Base-by-base conservation (phyloP, 805 yeast species). In the Cyberlindnera xylosilytica region DNA sequence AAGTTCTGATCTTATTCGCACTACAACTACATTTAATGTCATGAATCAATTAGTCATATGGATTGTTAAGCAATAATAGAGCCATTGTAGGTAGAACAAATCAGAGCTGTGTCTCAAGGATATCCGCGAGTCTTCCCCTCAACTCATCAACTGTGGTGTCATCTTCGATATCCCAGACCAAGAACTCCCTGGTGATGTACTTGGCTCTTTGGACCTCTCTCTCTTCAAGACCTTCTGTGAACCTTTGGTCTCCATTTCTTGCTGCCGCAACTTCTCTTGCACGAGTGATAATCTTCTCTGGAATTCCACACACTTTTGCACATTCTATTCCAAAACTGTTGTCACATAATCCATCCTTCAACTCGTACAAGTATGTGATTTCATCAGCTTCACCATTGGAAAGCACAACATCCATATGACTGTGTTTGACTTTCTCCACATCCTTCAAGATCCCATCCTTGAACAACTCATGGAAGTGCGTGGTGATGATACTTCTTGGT, bases 401-500 rank as follows among this genome's bases (percentile, higher is more conserved):
- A 10, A 62, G 46, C 7, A 60, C 18, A 4, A 69, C 57, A 31
- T 66, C 64, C 54, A 71, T 68, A 20, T 62, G 63, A 50, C 59
- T 63, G 44, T 63, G 66, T n/a, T 48, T 51, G 2, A 66, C 50
- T 1, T 57, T 58, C 1, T 47, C 39, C 10, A 48, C 36, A 0
- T 41, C 41, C 1, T 58, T 30, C 4, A 68, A 32, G 0, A 63
- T 33, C 2, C 57, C 51, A 1, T 53, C 44, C 12, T 55, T 50
- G 33, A 72, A 69, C 6, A 72, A 46, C 38, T 68, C 76, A 50
- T 65, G 70, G 44, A 67, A 69, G 56, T 74, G 77, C 0, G 77
- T 72, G 6, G 72, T 65, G 1, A 68, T 54, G 1, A 73, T 33
- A 0, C 61, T 53, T 38, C 65, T 50, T 0, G 68, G 58, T 6